Evolutionary conservation across 2,329 filamentous ascomycete genomes (phyloP).

Genomic region (Fusarium sp.): DNA sequence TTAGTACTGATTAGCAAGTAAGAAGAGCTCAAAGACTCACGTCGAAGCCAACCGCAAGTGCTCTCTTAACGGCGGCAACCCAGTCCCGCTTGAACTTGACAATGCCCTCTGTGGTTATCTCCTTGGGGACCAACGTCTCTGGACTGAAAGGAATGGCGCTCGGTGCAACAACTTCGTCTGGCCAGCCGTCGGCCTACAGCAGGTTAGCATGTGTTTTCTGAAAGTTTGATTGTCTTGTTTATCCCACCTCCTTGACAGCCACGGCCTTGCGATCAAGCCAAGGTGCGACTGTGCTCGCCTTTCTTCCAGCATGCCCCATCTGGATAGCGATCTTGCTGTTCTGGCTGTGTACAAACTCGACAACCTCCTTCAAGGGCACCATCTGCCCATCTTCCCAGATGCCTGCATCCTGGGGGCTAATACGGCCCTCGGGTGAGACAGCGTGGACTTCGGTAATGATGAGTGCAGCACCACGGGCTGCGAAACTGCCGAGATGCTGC

Average conservation of each 20-base stretch:
- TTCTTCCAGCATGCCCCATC: conserved; percentile 75
- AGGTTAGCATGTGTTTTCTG: neutral
- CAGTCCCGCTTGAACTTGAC: conserved; percentile 39
- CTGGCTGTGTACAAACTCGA: conserved; percentile 73
- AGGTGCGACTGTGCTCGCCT: conserved; percentile 55
- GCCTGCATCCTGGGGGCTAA: conserved; percentile 76
- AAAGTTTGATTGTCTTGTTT: no score
- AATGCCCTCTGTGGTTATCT: conserved; percentile 40
- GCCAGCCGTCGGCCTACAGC: conserved; percentile 39
- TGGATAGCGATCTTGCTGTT: conserved; percentile 75
- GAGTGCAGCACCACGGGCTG: conserved; percentile 63
- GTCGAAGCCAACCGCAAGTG: conserved; percentile 37
- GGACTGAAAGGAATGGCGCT: conserved; percentile 37
- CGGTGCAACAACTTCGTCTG: conserved; percentile 38
- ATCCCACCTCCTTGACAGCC: conserved; percentile 37
- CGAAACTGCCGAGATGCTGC: conserved; percentile 53
- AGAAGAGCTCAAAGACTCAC: conserved; percentile 1
- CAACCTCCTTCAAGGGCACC: conserved; percentile 65
- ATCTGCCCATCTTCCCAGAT: conserved; percentile 80
- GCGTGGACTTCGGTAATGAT: conserved; percentile 76
- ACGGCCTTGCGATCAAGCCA: conserved; percentile 42
- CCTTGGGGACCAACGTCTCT: conserved; percentile 34
- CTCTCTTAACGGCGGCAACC: conserved; percentile 34
- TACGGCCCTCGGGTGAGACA: conserved; percentile 74
- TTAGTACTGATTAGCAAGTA: neutral